Evolutionary conservation across 148 eudicot species (phyloP).

Genomic region (Talinum fruticosum): DNA sequence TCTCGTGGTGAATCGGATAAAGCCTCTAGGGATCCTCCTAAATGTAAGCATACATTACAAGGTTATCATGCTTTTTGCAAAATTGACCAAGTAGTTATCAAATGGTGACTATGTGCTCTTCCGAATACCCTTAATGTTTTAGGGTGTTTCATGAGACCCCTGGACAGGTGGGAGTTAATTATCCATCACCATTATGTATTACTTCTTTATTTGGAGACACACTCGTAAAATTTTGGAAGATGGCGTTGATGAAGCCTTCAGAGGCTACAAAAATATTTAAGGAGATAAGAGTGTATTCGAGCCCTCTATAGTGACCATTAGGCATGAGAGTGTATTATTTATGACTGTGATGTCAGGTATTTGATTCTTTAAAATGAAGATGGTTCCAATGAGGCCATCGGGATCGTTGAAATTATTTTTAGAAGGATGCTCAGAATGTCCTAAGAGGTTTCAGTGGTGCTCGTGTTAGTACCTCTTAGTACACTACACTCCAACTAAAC

Average conservation of each 20-base stretch:
- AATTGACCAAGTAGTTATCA: too few species aligned
- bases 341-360: too few species aligned
- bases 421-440: not conserved
- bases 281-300: too few species aligned
- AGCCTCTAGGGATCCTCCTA: too few species aligned
- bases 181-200: not conserved
- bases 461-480: not conserved
- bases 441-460: not conserved
- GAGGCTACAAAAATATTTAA: too few species aligned
- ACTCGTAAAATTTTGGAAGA: not conserved
- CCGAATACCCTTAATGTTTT: not conserved
- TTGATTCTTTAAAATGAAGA: too few species aligned
- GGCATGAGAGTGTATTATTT: too few species aligned
- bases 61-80: too few species aligned
- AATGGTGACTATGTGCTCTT: not conserved
- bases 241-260: not conserved
- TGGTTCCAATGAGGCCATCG: not conserved
- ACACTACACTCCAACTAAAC: too few species aligned
- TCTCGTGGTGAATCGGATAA: too few species aligned
- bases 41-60: too few species aligned
- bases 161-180: not conserved
- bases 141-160: not conserved
- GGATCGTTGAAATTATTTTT: not conserved
- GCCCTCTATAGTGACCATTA: too few species aligned
- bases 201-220: not conserved